Percentiles rank a stretch among this genome's conserved stretches.
Evolutionary conservation across 805 yeast genomes (phyloP).

Genomic region (Saccharomycopsis lassenensis): DNA sequence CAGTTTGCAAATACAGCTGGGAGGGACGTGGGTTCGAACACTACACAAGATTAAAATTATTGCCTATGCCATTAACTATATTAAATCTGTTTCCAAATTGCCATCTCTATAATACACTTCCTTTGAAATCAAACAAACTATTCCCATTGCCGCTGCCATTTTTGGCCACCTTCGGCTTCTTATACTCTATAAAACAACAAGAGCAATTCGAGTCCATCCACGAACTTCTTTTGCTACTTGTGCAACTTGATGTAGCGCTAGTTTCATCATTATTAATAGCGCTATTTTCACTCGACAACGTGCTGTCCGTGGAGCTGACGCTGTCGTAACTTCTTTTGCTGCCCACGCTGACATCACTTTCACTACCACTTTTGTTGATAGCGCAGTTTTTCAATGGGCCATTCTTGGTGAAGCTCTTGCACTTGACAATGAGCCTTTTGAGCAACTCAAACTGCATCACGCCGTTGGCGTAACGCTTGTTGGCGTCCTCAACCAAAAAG

Average conservation of each 20-base stretch:
- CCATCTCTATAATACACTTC: no score
- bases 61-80: no score
- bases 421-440: constrained; percentile 10
- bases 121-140: no score
- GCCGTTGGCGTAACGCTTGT: constrained; percentile 9
- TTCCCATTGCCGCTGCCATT: no score
- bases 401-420: constrained; percentile 13
- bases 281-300: background rate
- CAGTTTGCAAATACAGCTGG: no score
- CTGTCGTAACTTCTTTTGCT: background rate
- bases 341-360: background rate
- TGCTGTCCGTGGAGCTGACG: background rate
- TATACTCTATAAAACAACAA: no score
- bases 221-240: background rate
- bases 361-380: constrained; percentile 1
- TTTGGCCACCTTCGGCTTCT: no score
- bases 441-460: constrained; percentile 10
- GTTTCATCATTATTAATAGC: no score
- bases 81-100: no score
- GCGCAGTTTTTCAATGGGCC: constrained; percentile 9
- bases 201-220: no score
- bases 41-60: no score
- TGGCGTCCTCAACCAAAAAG: constrained; percentile 15
- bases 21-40: no score
- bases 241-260: background rate